Base-by-base conservation (phyloP, 179 eudicot genomes). In the Beta macrorhiza region DNA sequence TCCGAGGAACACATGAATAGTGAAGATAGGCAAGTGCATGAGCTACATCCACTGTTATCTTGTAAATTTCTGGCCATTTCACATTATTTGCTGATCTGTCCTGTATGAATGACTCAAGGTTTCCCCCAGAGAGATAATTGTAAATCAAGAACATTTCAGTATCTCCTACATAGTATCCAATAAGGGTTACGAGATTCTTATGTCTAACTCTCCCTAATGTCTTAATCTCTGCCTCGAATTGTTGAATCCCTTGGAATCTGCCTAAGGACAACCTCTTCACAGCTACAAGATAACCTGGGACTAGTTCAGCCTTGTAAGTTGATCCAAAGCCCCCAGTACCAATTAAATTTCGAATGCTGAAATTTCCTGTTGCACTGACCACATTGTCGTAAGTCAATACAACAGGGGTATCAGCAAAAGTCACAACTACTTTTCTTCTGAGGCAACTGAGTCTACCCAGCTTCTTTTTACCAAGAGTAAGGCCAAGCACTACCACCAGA, bases 81-180 rank as follows among this genome's bases (percentile, higher is more conserved):
- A 85, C 82, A 68, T 80, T 84, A 72, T 74, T 82, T 37, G 83
- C 88, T 61, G 89, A 86, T 75, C 87, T 81, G 15, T 86, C 87
- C 67, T 83, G 93, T 57, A 90, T 90, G 85, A 90, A 89, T 47
- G 87, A 87, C 78, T 89, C 91, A 11, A 89, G 89, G 74, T 90
- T 90, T 79, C 90, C 93, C 69, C 90, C 93, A 7, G 90, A 80
- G 57, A 90, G 89, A 81, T 87, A 90, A 78, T 90, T 90, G 86
- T 90, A 90, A 67, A 90, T 83, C 83, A 90, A 84, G 77, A 90
- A 89, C 90, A 87, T 90, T 82, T 90, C 91, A 4, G 85, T 69
- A 80, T 90, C 91, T 72, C 91, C 89, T 53, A 89, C 91, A 73
- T 90, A 84, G 73, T 90, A 90, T 20, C 91, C 93, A 62, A 89